Evolutionary conservation across 2,329 filamentous ascomycete genomes (phyloP), one percentile per base, ranked within the genome.

Genomic region (Sphaerulina vaccinii): DNA sequence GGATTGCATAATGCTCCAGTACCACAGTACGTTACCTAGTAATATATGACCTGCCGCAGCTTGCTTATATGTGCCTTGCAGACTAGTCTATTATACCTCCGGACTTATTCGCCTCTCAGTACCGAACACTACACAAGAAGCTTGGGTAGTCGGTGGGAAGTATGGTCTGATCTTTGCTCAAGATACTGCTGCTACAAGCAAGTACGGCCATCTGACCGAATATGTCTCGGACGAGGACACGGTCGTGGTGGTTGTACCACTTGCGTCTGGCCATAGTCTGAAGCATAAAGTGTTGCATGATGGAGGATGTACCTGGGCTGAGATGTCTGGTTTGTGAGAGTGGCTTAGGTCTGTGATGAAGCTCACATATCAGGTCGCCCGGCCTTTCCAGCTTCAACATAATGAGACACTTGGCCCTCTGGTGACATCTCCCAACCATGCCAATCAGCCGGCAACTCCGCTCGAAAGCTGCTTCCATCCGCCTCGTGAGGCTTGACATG

Each of bases 81-180:
- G 49, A 37, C 40, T 55, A 22, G 49, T 55, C 11, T 42, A 19
- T 18, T 55, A 45, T 11, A n/a, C 44, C 5, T 49, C 49, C 4
- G 53, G 53, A 3, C 27, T 55, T 5, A 49, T 55, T 23, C 53
- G 43, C 3, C n/a, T 55, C 9, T 43, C 53, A 1, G 7, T 55
- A 3, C 53, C 49, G 6, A 55, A 55, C 18, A 41, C 43, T 9
- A 55, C 53, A 3, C 24, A 52, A 10, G 53, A 49, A 11, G 53
- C 49, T 3, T 55, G 49, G 49, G 35, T 52, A 15, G 9, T 44
- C 8, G 49, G 53, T 9, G 53, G 53, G 13, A 55, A 55, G 19
- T 49, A 55, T 33, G 53, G 53, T 16, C 15, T 55, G 35, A 55
- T 55, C 10, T 52, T 55, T 24, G 53, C 53, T 16, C 23, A 42